These are phyloP conservation scores for Tripidium arundinaceum DNA, from an alignment of 202 grass and related monocot genomes.

Conservation along the genomic window DNA sequence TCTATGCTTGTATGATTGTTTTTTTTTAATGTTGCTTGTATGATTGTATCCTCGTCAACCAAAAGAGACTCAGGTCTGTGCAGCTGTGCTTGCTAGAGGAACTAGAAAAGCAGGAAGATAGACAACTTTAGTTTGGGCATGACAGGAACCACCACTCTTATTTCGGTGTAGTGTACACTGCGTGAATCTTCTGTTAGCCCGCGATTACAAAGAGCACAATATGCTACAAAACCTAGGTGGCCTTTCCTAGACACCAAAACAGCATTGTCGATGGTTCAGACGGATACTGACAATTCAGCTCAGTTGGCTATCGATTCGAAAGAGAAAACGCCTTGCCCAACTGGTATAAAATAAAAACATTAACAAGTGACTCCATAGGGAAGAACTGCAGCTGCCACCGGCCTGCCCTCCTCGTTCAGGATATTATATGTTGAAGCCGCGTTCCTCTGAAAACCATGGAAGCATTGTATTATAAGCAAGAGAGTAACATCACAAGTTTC, in stretches of 20 bases:
- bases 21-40: no score
- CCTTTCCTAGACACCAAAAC: conserved; percentile 14
- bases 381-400: conserved; percentile 68
- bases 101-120: not conserved
- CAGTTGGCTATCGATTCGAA: not conserved
- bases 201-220: conserved; percentile 1
- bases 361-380: conserved; percentile 53
- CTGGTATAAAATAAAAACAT: not conserved
- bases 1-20: no score
- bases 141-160: not conserved
- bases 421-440: conserved; percentile 88
- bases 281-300: not conserved
- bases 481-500: not conserved
- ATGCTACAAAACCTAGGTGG: conserved; percentile 14
- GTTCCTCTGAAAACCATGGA: conserved; percentile 63
- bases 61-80: no score
- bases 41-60: no score
- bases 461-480: not conserved
- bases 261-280: conserved; percentile 11
- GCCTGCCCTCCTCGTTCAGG: conserved; percentile 78
- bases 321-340: not conserved
- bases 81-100: not conserved
- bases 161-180: conserved; percentile 2
- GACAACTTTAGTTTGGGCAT: not conserved
- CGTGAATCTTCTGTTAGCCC: not conserved